Evolutionary conservation across 768 basidiomycete species (phyloP).

Genomic region (Gloeostereum incarnatum): DNA sequence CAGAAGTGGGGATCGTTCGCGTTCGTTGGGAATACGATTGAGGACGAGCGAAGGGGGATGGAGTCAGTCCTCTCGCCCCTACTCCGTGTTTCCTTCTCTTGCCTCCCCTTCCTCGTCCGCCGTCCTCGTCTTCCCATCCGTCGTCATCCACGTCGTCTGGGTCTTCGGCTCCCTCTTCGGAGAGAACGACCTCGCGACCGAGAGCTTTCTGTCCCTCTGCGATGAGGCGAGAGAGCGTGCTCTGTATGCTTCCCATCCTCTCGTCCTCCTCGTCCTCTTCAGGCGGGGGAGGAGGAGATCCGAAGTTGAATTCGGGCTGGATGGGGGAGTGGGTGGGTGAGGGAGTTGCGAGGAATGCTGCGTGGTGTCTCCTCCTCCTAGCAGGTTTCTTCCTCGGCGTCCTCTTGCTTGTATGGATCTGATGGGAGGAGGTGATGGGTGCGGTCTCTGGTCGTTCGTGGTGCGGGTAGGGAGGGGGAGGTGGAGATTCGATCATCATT

Average conservation of each 20-base stretch:
- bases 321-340: slow-evolving; percentile 14
- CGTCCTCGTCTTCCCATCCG: slow-evolving; percentile 69
- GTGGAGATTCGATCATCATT: slow-evolving; percentile 20
- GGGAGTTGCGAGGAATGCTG: background rate
- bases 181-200: slow-evolving; percentile 68
- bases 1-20: no score
- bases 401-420: background rate
- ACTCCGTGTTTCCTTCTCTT: no score
- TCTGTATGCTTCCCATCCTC: slow-evolving; percentile 82
- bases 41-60: no score
- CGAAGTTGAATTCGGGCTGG: slow-evolving; percentile 36
- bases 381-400: slow-evolving; percentile 3
- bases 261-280: slow-evolving; percentile 20
- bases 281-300: slow-evolving; percentile 7
- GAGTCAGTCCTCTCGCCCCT: no score
- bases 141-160: slow-evolving; percentile 70
- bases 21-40: no score
- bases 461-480: slow-evolving; percentile 49
- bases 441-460: slow-evolving; percentile 1
- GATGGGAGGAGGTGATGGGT: background rate
- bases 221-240: slow-evolving; percentile 58
- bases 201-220: slow-evolving; percentile 74
- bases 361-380: slow-evolving; percentile 1
- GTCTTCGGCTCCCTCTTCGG: slow-evolving; percentile 66
- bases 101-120: no score